A percentile compares a stretch with the other conserved stretches of the same genome.
Evolutionary conservation across 192 early-diverging fungal genomes (phyloP).

Genomic region (Gonapodya sp.): DNA sequence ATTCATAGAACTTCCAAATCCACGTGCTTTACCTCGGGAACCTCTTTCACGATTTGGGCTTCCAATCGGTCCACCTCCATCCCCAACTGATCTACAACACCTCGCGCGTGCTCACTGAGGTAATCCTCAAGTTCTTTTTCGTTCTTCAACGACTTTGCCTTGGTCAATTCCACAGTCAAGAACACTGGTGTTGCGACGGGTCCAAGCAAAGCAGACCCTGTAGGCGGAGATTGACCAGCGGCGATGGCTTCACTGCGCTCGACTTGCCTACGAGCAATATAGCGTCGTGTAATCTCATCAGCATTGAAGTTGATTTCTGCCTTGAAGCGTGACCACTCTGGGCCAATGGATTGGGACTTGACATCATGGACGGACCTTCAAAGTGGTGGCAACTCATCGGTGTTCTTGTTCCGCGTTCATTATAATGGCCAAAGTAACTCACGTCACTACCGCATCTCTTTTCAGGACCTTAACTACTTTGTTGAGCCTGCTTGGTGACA

Average conservation of each 20-base stretch:
- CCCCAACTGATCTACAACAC: conserved; percentile 30
- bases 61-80: conserved; percentile 44
- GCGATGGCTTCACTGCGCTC: conserved; percentile 1
- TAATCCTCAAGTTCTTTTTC: conserved; percentile 34
- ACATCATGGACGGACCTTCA: conserved; percentile 43
- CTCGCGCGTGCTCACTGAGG: conserved; percentile 28
- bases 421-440: not conserved
- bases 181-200: conserved; percentile 14
- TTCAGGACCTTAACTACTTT: conserved; percentile 35
- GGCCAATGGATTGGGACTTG: conserved; percentile 37
- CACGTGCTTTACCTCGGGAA: not conserved
- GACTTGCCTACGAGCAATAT: conserved; percentile 16
- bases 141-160: conserved; percentile 12
- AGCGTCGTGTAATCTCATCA: conserved; percentile 35
- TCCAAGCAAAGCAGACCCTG: not conserved
- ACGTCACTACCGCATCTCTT: conserved; percentile 37
- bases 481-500: conserved; percentile 21
- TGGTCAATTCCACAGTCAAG: conserved; percentile 16
- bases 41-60: not conserved
- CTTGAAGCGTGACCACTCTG: conserved; percentile 45
- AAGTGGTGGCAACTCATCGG: not conserved
- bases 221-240: not conserved
- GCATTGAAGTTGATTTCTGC: conserved; percentile 50
- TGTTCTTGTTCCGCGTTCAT: conserved; percentile 1
- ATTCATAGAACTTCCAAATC: not conserved